phyloP scores from a whole-genome alignment of 2,329 filamentous ascomycete genomes.

The Colletotrichum plurivorum region DNA sequence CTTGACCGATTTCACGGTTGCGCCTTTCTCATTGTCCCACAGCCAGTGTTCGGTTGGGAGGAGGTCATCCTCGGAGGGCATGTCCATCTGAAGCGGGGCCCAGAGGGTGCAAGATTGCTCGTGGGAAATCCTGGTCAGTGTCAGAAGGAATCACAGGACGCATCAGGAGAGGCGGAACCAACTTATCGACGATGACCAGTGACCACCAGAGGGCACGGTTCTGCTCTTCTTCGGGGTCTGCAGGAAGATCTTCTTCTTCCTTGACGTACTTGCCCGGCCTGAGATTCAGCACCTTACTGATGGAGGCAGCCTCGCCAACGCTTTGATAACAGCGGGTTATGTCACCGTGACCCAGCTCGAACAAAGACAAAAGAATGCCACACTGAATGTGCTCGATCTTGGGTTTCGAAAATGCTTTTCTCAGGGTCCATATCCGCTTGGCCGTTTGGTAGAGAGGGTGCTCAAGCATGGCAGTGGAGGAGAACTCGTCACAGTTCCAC shows the following conservation, averaged over 20 bases:
- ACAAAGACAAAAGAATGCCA: constrained; percentile 57
- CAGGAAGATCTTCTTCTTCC: constrained; percentile 47
- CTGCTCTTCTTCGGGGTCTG: constrained; percentile 54
- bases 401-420: constrained; percentile 52
- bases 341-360: constrained; percentile 61
- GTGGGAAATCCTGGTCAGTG: constrained; percentile 47
- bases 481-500: constrained; percentile 50
- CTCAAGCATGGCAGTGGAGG: constrained; percentile 58
- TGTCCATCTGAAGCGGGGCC: constrained; percentile 53
- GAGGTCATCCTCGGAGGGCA: constrained; percentile 52
- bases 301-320: constrained; percentile 56
- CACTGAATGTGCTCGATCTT: constrained; percentile 58
- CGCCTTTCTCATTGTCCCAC: constrained; percentile 47
- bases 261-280: constrained; percentile 53
- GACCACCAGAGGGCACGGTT: constrained; percentile 59
- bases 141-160: constrained; percentile 9
- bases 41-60: constrained; percentile 52
- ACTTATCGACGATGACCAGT: constrained; percentile 61
- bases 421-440: constrained; percentile 54
- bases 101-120: constrained; percentile 49
- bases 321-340: constrained; percentile 58
- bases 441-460: constrained; percentile 55
- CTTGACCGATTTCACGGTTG: constrained; percentile 43
- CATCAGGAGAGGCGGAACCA: constrained; percentile 20
- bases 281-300: constrained; percentile 53